phyloP scores from a whole-genome alignment of 2,329 filamentous ascomycete genomes.

The Chrysoporthe austroafricana region DNA sequence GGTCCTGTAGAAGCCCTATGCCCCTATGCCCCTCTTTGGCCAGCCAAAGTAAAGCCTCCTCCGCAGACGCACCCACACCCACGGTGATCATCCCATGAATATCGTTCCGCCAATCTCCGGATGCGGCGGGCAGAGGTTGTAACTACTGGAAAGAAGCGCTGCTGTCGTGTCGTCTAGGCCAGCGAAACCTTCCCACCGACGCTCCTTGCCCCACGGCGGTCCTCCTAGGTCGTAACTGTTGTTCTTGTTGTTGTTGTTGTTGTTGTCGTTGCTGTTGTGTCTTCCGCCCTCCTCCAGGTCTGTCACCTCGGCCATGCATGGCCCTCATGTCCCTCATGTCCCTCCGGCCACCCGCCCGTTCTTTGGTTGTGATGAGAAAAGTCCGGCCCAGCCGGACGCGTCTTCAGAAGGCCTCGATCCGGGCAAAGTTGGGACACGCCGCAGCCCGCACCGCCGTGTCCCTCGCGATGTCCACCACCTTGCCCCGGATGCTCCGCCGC shows the following conservation, averaged over 20 bases:
- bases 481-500: not conserved
- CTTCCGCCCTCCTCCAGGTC: not conserved
- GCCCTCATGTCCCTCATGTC: too few relatives aligned
- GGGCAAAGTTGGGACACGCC: constrained; percentile 9
- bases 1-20: not conserved
- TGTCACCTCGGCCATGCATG: not conserved
- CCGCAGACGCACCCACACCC: not conserved
- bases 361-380: not conserved
- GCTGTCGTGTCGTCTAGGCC: not conserved
- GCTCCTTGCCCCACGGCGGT: too few relatives aligned
- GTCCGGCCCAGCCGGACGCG: not conserved
- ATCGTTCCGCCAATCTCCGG: not conserved
- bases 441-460: not conserved
- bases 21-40: not conserved
- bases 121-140: not conserved
- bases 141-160: not conserved
- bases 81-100: not conserved
- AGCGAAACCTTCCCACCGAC: too few relatives aligned
- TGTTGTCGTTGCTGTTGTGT: not conserved
- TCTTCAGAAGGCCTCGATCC: constrained; percentile 6
- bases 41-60: not conserved
- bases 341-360: not conserved
- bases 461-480: not conserved
- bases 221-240: too few relatives aligned
- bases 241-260: too few relatives aligned